Base-by-base conservation (phyloP, 2,329 filamentous ascomycete genomes). In the Fusarium praegraminearum region DNA sequence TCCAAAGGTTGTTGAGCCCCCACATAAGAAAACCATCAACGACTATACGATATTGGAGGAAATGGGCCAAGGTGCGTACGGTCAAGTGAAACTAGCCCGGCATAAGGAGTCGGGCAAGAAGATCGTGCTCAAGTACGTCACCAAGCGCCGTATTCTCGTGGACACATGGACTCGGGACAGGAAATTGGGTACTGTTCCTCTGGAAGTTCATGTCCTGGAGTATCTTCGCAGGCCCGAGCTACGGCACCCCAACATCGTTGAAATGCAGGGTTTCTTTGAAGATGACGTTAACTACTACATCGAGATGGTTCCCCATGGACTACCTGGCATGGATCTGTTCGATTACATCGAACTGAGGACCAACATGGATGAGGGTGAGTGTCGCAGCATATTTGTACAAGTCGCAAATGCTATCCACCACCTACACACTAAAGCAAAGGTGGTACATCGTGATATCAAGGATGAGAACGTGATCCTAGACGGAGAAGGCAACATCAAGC, bases 81-180 rank as follows among this genome's bases (percentile, higher is more conserved):
- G 96, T 3, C 95, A 99, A 80, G 96, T 99, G 62, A 99, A 99
- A 79, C 86, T 99, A 49, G 95, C 93, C 54, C 89, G 94, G 32
- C 92, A 96, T 82, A 97, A 94, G 81, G 89, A 90, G 74, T 89
- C 87, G 53, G 89, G 88, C 54, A 92, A 91, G 78, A 97, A 97
- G 80, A 92, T 97, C 67, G 95, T 99, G 22, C 87, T 99, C 76
- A 99, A 99, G 79, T 99, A 97, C 78, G 96, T 99, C 51, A 98
- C 96, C 7, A 99, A 99, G 82, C 90, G 93, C 62, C 92, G 95
- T 45, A 99, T 99, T 78, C 86, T 99, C 16, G 95, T 99, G 66
- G 96, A 99, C 80, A 99, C 96, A 1, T 99, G 96, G 96, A 98
- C 95, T 33, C 89, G 96, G 60, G 96, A 99, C 80, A 90, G 96